These are phyloP conservation scores for Phaeolepiota aurea DNA, from an alignment of 768 basidiomycete species.

Conservation along the genomic window DNA sequence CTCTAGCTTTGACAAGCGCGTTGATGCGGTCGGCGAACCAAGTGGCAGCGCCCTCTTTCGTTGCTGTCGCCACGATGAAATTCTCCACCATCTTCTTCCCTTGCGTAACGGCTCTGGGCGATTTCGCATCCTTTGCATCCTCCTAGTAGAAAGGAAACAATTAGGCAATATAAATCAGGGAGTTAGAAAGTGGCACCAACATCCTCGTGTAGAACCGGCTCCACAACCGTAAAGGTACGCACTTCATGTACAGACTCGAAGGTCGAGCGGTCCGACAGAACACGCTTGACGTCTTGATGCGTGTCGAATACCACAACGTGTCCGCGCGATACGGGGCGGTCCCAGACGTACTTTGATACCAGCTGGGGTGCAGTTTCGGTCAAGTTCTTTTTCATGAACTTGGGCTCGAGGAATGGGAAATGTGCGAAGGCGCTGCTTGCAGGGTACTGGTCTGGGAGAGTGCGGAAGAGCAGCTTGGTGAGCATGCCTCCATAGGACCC, in stretches of 20 bases:
- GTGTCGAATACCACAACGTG: constrained; percentile 19
- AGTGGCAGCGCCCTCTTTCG: too few relatives aligned
- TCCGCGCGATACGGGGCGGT: constrained; percentile 29
- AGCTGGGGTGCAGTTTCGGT: constrained; percentile 17
- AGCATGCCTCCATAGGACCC: constrained; percentile 75
- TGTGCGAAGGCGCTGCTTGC: constrained; percentile 60
- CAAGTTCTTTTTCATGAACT: constrained; percentile 33
- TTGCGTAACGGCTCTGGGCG: not conserved
- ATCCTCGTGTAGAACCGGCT: too few relatives aligned
- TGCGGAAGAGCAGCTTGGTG: constrained; percentile 63
- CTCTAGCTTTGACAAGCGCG: constrained; percentile 25
- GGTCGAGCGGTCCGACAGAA: constrained; percentile 17
- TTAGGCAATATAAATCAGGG: not conserved
- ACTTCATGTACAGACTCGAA: constrained; percentile 25
- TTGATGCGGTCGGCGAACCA: constrained; percentile 25
- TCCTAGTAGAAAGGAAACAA: too few relatives aligned
- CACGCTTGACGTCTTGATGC: constrained; percentile 22
- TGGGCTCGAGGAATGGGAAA: constrained; percentile 75
- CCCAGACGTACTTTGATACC: constrained; percentile 48
- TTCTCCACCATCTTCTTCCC: constrained; percentile 5
- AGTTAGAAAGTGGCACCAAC: constrained; percentile 9
- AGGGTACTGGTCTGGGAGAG: constrained; percentile 63
- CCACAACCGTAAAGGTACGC: constrained; percentile 21
- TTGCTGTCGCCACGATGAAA: constrained; percentile 14
- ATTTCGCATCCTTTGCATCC: not conserved